phyloP scores from a whole-genome alignment of 345 rosid genomes.

The Hevea brasiliensis region DNA sequence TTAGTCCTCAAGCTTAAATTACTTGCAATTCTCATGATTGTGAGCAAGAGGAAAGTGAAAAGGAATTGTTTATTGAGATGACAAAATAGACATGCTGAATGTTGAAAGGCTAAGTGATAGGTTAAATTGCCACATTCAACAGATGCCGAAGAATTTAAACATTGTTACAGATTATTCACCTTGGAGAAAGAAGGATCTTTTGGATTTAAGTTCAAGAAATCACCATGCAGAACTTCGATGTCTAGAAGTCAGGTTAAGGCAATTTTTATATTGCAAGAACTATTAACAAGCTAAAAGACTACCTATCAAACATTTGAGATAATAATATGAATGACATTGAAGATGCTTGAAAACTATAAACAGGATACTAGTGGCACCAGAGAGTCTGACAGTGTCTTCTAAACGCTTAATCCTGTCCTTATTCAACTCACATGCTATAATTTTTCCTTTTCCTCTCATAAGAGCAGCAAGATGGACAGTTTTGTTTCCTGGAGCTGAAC shows the following conservation, averaged over 20 bases:
- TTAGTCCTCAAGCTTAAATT: background rate
- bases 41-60: background rate
- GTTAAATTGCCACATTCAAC: background rate
- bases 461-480: conserved; percentile 93
- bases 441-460: conserved; percentile 74
- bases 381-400: conserved; percentile 68
- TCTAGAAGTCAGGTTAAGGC: conserved; percentile 54
- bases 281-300: background rate
- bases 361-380: conserved; percentile 89
- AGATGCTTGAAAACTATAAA: conserved; percentile 8
- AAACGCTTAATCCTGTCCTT: conserved; percentile 67
- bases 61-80: background rate
- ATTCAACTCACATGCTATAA: conserved; percentile 79
- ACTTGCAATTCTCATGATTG: background rate
- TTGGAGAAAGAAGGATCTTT: conserved; percentile 50
- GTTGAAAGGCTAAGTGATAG: background rate
- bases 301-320: background rate
- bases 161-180: conserved; percentile 35
- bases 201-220: conserved; percentile 71
- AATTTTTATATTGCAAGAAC: background rate
- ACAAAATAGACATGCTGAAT: background rate
- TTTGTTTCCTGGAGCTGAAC: conserved; percentile 98
- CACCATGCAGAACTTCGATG: conserved; percentile 53
- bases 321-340: background rate
- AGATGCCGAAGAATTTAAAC: background rate